Conservation (phyloP, 179 eudicot species). For the Sideroxylon spinosum region DNA sequence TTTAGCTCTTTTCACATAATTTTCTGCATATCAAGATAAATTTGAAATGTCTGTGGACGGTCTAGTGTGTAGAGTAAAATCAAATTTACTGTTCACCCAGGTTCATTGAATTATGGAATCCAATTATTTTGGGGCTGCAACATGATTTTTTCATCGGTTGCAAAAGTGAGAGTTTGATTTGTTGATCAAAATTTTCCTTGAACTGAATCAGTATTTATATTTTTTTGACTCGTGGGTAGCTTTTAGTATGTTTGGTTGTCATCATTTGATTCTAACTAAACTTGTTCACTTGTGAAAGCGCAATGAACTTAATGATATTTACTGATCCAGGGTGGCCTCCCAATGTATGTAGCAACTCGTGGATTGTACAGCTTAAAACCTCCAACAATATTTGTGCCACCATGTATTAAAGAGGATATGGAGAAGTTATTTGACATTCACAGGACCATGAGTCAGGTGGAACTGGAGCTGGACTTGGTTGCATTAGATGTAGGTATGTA, state of each 20-base stretch:
- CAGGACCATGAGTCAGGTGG: constrained; percentile 80
- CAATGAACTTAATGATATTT: neutral
- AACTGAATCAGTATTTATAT: neutral
- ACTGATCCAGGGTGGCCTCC: constrained; percentile 79
- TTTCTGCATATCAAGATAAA: neutral
- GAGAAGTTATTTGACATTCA: constrained; percentile 81
- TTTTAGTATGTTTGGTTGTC: neutral
- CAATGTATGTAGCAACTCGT: constrained; percentile 96
- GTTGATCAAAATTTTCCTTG: neutral
- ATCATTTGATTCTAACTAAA: neutral
- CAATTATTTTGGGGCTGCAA: neutral
- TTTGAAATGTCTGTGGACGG: neutral
- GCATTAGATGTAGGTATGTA: constrained; percentile 76
- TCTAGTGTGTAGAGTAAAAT: neutral
- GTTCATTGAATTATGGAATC: neutral
- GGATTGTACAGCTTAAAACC: constrained; percentile 81
- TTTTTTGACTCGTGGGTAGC: neutral
- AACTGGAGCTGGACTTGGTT: constrained; percentile 76
- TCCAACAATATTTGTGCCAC: constrained; percentile 85
- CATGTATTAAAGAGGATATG: constrained; percentile 78
- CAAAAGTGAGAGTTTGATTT: neutral
- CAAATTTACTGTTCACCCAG: neutral
- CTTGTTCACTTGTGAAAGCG: neutral
- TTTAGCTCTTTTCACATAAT: constrained; percentile 1
- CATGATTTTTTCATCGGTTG: neutral